A percentile compares a stretch with the other conserved stretches of the same genome.
Evolutionary conservation across 805 yeast genomes (phyloP).

Genomic region (Metschnikowia similis): DNA sequence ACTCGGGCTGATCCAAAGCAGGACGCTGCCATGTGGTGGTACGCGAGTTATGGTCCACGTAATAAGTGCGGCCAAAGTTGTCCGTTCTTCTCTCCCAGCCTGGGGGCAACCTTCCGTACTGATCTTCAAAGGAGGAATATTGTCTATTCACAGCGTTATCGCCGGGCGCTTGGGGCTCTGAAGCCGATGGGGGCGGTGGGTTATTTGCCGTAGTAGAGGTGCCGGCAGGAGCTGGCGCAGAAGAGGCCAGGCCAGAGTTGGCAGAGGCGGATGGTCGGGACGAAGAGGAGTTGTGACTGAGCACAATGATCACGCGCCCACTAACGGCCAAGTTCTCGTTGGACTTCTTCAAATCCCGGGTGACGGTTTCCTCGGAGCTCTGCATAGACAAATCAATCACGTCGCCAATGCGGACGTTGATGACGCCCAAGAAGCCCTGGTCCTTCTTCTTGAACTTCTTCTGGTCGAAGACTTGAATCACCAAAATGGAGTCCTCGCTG

Average conservation of each 20-base stretch:
- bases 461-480: slow-evolving; percentile 94
- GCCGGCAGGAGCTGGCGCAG: slow-evolving; percentile 7
- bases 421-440: slow-evolving; percentile 96
- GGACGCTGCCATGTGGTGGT: slow-evolving; percentile 99
- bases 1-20: slow-evolving; percentile 71
- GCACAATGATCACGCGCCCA: slow-evolving; percentile 81
- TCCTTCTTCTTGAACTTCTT: slow-evolving; percentile 97
- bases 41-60: slow-evolving; percentile 96
- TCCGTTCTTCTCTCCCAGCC: slow-evolving; percentile 99
- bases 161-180: not conserved
- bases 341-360: slow-evolving; percentile 86
- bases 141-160: slow-evolving; percentile 44
- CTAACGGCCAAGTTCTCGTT: slow-evolving; percentile 91
- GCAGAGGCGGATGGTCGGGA: slow-evolving; percentile 6
- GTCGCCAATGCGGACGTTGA: slow-evolving; percentile 85
- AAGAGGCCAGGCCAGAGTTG: slow-evolving; percentile 8
- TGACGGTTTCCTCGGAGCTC: slow-evolving; percentile 73
- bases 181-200: slow-evolving; percentile 8
- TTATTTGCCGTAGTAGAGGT: slow-evolving; percentile 11
- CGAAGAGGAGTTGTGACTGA: slow-evolving; percentile 43
- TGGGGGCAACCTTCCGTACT: slow-evolving; percentile 91
- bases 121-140: slow-evolving; percentile 94
- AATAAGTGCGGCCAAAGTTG: slow-evolving; percentile 94
- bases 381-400: slow-evolving; percentile 62
- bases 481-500: slow-evolving; percentile 79